Conservation (phyloP, 2,329 filamentous ascomycete genomes). For the Trichoderma atroviride region DNA sequence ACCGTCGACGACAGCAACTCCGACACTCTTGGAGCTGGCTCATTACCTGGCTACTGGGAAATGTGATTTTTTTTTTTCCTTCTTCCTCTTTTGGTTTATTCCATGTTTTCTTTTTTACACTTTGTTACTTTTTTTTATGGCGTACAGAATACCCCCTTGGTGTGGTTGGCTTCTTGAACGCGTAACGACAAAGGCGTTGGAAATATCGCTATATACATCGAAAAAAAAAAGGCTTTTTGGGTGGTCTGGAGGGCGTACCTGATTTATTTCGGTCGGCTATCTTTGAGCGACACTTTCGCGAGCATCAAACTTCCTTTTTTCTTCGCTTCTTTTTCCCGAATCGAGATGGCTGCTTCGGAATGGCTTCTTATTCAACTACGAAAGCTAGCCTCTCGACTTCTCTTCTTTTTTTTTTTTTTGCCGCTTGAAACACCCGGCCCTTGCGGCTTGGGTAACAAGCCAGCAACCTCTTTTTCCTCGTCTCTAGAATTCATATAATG, state of each 20-base stretch:
- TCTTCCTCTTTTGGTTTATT: neutral
- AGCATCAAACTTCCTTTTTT: slow-evolving; percentile 17
- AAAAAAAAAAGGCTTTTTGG: slow-evolving; percentile 24
- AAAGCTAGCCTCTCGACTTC: slow-evolving; percentile 26
- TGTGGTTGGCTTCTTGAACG: slow-evolving; percentile 24
- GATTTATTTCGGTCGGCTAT: slow-evolving; percentile 21
- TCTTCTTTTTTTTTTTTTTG: slow-evolving; percentile 30
- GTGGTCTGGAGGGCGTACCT: slow-evolving; percentile 14
- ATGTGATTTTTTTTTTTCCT: slow-evolving; percentile 34
- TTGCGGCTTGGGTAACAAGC: slow-evolving; percentile 16
- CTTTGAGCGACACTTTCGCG: slow-evolving; percentile 23
- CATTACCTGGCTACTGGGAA: slow-evolving; percentile 42
- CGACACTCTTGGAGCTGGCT: slow-evolving; percentile 39
- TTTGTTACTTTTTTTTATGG: slow-evolving; percentile 26
- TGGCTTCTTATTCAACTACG: slow-evolving; percentile 24
- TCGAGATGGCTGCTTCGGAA: slow-evolving; percentile 18
- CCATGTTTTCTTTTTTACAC: neutral
- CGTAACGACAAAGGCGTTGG: slow-evolving; percentile 26
- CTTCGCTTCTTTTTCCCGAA: slow-evolving; percentile 25
- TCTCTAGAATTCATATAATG: slow-evolving; percentile 24
- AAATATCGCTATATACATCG: slow-evolving; percentile 24
- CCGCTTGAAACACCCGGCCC: slow-evolving; percentile 26
- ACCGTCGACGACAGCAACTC: slow-evolving; percentile 43
- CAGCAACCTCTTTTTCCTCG: slow-evolving; percentile 10
- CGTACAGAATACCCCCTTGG: slow-evolving; percentile 40